Evolutionary conservation across 2,329 filamentous ascomycete genomes (phyloP).

Genomic region (Tolypocladium tundrense): DNA sequence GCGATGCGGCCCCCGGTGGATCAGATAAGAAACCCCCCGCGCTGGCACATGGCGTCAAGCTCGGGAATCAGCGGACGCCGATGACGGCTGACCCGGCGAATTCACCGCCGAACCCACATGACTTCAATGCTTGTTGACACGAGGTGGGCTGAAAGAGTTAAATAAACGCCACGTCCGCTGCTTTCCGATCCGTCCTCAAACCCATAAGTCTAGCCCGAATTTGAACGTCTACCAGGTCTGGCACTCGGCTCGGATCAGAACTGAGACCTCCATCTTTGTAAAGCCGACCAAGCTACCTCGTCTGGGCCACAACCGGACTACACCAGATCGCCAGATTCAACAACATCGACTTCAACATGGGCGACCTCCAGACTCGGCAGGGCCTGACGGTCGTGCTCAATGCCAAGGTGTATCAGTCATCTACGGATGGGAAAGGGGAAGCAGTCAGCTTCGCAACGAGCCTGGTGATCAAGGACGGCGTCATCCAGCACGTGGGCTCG

Average conservation of each 20-base stretch:
- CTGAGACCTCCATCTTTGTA: neutral
- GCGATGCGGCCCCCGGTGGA: neutral
- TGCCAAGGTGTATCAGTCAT: constrained; percentile 10
- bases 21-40: neutral
- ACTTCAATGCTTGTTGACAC: neutral
- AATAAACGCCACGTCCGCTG: neutral
- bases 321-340: neutral
- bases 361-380: neutral
- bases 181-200: neutral
- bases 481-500: constrained; percentile 23
- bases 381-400: constrained; percentile 9
- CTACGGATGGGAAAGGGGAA: neutral
- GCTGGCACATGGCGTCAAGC: neutral
- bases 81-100: neutral
- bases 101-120: neutral
- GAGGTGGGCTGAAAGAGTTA: neutral
- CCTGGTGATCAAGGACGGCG: constrained; percentile 23
- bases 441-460: constrained; percentile 9
- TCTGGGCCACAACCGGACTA: neutral
- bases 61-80: neutral
- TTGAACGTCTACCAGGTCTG: neutral
- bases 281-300: neutral
- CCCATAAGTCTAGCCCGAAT: neutral
- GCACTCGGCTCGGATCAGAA: neutral
- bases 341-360: constrained; percentile 3